Evolutionary conservation across 768 basidiomycete species (phyloP), one percentile per base, ranked within the genome.

Genomic region (Amanita pallidorosea): DNA sequence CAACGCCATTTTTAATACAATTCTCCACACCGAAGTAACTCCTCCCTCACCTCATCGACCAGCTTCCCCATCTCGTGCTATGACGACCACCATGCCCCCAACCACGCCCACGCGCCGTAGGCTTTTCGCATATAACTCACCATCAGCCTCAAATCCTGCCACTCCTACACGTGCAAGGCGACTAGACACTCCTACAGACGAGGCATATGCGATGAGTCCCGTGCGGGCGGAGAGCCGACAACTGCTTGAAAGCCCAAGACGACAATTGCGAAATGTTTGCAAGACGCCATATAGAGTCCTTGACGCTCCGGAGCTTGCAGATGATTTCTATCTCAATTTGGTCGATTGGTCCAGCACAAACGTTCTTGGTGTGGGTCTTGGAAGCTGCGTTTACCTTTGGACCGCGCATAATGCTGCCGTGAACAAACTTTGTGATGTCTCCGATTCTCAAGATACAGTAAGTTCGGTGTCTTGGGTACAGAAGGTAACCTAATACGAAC

Each of bases 291-390:
- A 95, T 70, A 82, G 96, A 52, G 95, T 97, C 1, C 77, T 98
- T 31, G 95, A 99, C 62, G 95, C 95, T 7, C 96, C 95, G 0
- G 94, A 98, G 50, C 80, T 99, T 11, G 91, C 92, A 25, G 95
- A 98, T 63, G 95, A 99, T 65, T 99, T 97, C 66, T 98, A 99
- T 61, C 84, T 99, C 55, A 98, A 98, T 61, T 76, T 98, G 9
- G 93, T 98, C 20, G 94, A 97, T 55, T 98, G 96, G 96, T 90
- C 88, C 2, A 86, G 83, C 48, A 94, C 89, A 4, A 98, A 98
- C 61, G 83, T 97, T 0, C 80, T 98, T 0, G 94, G 88, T 3
- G 96, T 98, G 7, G 95, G 94, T 2, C 75, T 99, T 6, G 89
- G 85, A 2, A 73, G 83, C 0, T 93, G 90, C 54, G 95, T 99